phyloP scores from a whole-genome alignment of 768 basidiomycete genomes.

The Bullera alba region DNA sequence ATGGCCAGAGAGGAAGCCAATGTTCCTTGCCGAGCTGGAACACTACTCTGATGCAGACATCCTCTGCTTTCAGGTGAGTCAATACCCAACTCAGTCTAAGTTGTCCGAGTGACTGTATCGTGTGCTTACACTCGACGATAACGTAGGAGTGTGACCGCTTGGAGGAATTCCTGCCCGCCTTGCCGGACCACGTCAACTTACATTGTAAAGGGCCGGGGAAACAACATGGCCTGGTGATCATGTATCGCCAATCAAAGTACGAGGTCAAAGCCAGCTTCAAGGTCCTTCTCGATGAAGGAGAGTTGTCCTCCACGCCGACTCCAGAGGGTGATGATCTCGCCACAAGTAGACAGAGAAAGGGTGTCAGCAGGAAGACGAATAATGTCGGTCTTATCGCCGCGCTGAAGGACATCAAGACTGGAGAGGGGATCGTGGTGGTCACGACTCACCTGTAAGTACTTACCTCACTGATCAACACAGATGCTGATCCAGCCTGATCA shows the following conservation, averaged over 20 bases:
- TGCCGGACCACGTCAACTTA: conserved; percentile 60
- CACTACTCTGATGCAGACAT: conserved; percentile 64
- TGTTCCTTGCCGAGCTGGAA: conserved; percentile 70
- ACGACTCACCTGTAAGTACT: conserved; percentile 66
- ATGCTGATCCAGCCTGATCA: conserved; percentile 9
- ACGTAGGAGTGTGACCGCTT: conserved; percentile 81
- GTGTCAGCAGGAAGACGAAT: conserved; percentile 41
- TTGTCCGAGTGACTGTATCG: background rate
- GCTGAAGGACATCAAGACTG: conserved; percentile 50
- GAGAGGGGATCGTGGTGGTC: conserved; percentile 63
- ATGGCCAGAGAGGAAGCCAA: conserved; percentile 62
- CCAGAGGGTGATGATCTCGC: conserved; percentile 48
- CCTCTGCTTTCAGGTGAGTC: conserved; percentile 71
- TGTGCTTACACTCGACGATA: background rate
- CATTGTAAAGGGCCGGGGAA: conserved; percentile 68
- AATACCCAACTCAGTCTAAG: background rate
- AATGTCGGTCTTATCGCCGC: conserved; percentile 75
- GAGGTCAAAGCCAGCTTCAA: conserved; percentile 50
- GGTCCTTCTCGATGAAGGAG: conserved; percentile 65
- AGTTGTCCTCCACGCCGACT: conserved; percentile 45
- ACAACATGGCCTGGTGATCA: conserved; percentile 78
- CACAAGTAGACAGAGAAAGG: conserved; percentile 38
- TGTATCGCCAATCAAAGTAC: conserved; percentile 58
- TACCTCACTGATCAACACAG: background rate
- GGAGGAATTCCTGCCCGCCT: conserved; percentile 61